phyloP scores from a whole-genome alignment of 116 monocot genomes.

The Trichopus zeylanicus region DNA sequence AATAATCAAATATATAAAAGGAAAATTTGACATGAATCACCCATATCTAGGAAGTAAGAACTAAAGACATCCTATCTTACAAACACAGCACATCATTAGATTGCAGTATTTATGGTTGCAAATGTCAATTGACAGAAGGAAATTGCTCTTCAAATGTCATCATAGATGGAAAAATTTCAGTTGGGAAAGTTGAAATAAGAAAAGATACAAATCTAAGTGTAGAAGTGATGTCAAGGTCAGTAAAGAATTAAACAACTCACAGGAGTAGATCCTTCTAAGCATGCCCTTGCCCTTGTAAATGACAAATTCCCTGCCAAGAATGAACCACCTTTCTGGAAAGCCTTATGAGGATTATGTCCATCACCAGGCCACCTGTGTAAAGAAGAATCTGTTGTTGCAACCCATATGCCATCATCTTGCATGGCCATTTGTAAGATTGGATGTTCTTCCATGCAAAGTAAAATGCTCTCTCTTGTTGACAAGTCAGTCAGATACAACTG shows the following conservation, averaged over 20 bases:
- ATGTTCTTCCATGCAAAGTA: conserved; percentile 83
- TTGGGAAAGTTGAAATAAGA: not conserved
- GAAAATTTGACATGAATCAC: not conserved
- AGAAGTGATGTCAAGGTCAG: not conserved
- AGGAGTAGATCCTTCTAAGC: conserved; percentile 76
- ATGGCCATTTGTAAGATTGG: conserved; percentile 77
- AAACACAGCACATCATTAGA: not conserved
- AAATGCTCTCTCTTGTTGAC: conserved; percentile 73
- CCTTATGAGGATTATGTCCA: conserved; percentile 62
- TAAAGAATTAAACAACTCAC: conserved; percentile 35
- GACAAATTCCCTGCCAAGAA: conserved; percentile 98
- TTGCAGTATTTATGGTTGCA: not conserved
- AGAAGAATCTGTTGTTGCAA: conserved; percentile 93
- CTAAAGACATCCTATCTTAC: not conserved
- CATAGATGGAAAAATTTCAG: not conserved
- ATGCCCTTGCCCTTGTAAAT: conserved; percentile 85
- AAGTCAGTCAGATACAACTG: conserved; percentile 95
- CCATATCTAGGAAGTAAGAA: not conserved
- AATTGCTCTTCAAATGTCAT: not conserved
- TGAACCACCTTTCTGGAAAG: conserved; percentile 80
- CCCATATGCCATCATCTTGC: conserved; percentile 90
- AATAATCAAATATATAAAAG: not conserved
- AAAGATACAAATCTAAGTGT: not conserved
- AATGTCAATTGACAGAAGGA: not conserved
- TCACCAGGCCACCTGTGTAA: conserved; percentile 83